These are phyloP conservation scores for Hypholoma sublateritium DNA, from an alignment of 768 basidiomycete species.

Conservation along the genomic window DNA sequence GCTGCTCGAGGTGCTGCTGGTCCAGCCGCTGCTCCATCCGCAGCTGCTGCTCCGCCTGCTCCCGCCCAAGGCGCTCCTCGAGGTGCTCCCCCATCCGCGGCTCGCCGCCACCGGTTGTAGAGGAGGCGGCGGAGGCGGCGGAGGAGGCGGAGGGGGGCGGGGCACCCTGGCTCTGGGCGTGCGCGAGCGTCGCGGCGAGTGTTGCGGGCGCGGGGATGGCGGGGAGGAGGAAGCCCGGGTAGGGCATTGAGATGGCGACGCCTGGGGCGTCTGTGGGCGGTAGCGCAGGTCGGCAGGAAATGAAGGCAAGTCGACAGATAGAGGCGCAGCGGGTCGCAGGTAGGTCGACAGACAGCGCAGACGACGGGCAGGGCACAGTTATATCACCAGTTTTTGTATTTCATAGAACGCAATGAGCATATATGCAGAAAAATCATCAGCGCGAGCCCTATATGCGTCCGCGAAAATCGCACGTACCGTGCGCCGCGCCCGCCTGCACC, in stretches of 20 bases:
- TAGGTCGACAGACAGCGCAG: too few species aligned
- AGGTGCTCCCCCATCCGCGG: slow-evolving; percentile 29
- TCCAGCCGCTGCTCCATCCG: slow-evolving; percentile 12
- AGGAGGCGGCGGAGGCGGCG: slow-evolving; percentile 3
- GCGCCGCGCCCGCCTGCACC: too few species aligned
- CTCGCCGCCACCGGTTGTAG: background rate
- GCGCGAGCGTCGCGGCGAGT: background rate
- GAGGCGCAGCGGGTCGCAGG: too few species aligned
- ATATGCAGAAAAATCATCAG: too few species aligned
- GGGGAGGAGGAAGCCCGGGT: background rate
- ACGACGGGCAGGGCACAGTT: too few species aligned
- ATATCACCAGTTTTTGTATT: too few species aligned
- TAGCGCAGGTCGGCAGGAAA: background rate
- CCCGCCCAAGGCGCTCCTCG: slow-evolving; percentile 41
- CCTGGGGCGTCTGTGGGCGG: background rate
- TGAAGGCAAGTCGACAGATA: too few species aligned
- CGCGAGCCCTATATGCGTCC: too few species aligned
- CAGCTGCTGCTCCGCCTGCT: slow-evolving; percentile 16
- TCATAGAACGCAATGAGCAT: too few species aligned
- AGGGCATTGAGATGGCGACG: background rate
- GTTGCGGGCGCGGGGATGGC: background rate
- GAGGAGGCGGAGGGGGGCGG: background rate
- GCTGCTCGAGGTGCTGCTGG: slow-evolving; percentile 5
- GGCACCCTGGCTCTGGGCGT: background rate
- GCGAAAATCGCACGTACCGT: too few species aligned